A percentile compares a stretch with the other conserved stretches of the same genome.
Conservation (phyloP, 1,139 yeast species). For the Hanseniaspora gamundiae region DNA sequence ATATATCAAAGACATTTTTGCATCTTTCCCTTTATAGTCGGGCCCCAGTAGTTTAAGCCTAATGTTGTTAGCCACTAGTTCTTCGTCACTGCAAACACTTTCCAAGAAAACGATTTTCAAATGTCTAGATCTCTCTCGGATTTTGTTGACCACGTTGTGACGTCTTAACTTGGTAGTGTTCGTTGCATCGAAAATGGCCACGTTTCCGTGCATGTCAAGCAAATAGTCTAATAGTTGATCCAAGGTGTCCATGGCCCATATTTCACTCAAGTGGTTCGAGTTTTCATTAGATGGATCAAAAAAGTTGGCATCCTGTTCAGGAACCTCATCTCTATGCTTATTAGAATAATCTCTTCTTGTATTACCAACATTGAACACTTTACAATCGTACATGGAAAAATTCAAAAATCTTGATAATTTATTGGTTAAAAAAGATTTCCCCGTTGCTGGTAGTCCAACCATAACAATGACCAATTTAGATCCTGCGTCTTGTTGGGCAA, state of each 20-base stretch:
- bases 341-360: conserved; percentile 66
- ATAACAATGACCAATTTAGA: conserved; percentile 82
- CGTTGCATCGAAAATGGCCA: conserved; percentile 92
- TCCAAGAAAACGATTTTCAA: conserved; percentile 77
- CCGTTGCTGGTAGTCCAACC: conserved; percentile 92
- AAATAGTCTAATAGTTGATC: conserved; percentile 76
- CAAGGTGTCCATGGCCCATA: conserved; percentile 94
- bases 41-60: conserved; percentile 84
- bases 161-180: conserved; percentile 76
- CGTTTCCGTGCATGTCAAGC: conserved; percentile 71
- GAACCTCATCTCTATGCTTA: conserved; percentile 14
- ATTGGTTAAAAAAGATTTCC: conserved; percentile 85
- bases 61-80: conserved; percentile 70
- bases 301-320: conserved; percentile 62
- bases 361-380: conserved; percentile 88
- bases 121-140: conserved; percentile 52
- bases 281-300: conserved; percentile 70
- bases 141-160: conserved; percentile 51
- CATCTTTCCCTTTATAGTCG: conserved; percentile 81
- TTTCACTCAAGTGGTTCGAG: conserved; percentile 61
- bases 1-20: conserved; percentile 64
- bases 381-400: conserved; percentile 84
- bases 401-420: conserved; percentile 77
- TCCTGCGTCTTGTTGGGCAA: conserved; percentile 58
- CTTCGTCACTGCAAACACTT: conserved; percentile 72